Base-by-base conservation (phyloP, 441 rosid genomes). In the Biscutella laevigata region DNA sequence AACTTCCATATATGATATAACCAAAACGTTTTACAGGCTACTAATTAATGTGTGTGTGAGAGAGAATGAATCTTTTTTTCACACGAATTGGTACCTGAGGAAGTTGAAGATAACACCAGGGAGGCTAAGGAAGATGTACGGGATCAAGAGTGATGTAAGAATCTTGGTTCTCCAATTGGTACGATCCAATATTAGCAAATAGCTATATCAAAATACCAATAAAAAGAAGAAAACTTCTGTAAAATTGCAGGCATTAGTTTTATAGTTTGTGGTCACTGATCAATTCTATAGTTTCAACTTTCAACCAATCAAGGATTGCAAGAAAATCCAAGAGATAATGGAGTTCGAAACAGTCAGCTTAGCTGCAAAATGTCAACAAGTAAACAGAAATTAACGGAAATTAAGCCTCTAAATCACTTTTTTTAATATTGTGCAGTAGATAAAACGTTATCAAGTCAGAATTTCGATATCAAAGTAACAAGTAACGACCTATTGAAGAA, bases 101-200 rank as follows among this genome's bases (percentile, higher is more conserved):
- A 77, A 65, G 75, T 79, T 24, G 37, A 84, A 84, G 32, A 84
- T 41, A 3, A 65, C 73, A 3, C 67, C 37, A 50, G 94, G 96
- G 64, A 84, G 81, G 57, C 82, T 84, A 40, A 88, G 79, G 82
- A 80, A 84, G 37, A 88, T 85, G 62, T 84, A 84, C 30, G 94
- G 94, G 59, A 88, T 60, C 9, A 88, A 15, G 40, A 84, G 88
- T 19, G 84, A 65, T 4, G 95, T 84, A 55, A 88, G 76, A 71
- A 88, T 84, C 56, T 82, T 84, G 4, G 84, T 80, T 71, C 74
- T 87, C 95, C 95, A 84, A 64, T 87, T 84, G 38, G 91, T 88
- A 49, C 84, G 82, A 62, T 87, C 96, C 74, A 84, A 41, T 47
- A 87, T 72, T 74, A 87, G 56, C 73, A 87, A 62, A 72, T 87